These are phyloP conservation scores for Suillus hirtellus DNA, from an alignment of 768 basidiomycete genomes.

Conservation along the genomic window DNA sequence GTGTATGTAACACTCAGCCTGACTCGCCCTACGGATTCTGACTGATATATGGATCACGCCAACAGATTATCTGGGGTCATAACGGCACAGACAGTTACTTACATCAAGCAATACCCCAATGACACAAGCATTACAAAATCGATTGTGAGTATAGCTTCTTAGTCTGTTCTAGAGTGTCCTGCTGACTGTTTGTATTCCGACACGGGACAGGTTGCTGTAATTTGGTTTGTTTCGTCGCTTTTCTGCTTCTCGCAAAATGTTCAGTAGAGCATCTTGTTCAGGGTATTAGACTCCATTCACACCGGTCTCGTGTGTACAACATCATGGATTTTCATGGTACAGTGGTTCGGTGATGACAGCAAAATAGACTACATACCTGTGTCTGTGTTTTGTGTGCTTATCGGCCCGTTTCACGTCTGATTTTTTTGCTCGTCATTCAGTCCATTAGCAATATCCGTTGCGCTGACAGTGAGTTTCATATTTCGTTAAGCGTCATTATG, in stretches of 20 bases:
- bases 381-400: constrained; percentile 26
- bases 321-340: constrained; percentile 46
- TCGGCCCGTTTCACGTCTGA: neutral
- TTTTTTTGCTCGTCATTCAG: constrained; percentile 1
- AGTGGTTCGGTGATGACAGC: constrained; percentile 38
- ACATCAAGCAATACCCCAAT: constrained; percentile 30
- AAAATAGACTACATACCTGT: constrained; percentile 45
- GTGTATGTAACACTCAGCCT: constrained; percentile 16
- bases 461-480: constrained; percentile 29
- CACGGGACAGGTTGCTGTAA: constrained; percentile 22
- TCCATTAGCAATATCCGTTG: constrained; percentile 25
- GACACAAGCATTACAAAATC: constrained; percentile 24
- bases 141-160: constrained; percentile 18
- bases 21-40: neutral
- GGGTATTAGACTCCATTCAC: constrained; percentile 40
- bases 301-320: constrained; percentile 42
- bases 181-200: neutral
- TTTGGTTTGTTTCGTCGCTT: constrained; percentile 22
- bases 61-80: constrained; percentile 30
- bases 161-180: neutral
- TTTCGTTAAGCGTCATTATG: neutral
- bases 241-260: neutral
- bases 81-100: constrained; percentile 28
- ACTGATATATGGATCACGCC: neutral
- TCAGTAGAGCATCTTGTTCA: constrained; percentile 9